A percentile compares a stretch with the other conserved stretches of the same genome.
phyloP scores from a whole-genome alignment of 768 basidiomycete genomes.

The Mycena vulgaris region DNA sequence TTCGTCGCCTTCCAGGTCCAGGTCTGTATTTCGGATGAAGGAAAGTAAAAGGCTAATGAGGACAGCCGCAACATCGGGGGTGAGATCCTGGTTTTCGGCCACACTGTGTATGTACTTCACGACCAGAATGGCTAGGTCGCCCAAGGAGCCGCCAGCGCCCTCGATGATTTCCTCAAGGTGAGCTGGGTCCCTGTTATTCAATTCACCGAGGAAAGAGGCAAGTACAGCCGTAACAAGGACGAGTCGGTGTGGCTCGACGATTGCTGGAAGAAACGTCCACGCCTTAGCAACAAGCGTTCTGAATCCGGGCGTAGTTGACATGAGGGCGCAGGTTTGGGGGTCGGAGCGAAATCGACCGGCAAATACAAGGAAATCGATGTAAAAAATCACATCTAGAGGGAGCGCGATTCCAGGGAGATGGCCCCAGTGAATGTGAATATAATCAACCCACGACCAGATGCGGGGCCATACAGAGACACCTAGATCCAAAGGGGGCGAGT shows the following conservation, averaged over 20 bases:
- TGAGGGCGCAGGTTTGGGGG: background rate
- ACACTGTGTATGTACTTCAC: background rate
- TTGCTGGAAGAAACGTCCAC: background rate
- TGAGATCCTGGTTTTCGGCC: too few relatives aligned
- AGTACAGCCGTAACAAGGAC: background rate
- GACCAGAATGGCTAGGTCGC: background rate
- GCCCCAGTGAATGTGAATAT: background rate
- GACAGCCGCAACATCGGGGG: background rate
- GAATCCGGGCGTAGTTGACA: slow-evolving; percentile 7
- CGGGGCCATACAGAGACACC: background rate
- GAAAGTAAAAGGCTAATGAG: background rate
- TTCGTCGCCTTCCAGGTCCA: background rate
- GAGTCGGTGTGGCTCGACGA: background rate
- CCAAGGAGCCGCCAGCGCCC: background rate
- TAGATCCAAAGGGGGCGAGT: background rate
- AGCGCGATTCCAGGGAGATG: background rate
- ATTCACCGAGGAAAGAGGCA: background rate
- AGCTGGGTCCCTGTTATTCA: background rate
- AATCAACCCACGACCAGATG: background rate
- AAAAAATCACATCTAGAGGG: background rate
- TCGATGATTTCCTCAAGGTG: background rate
- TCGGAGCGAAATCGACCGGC: background rate
- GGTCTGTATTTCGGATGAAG: background rate
- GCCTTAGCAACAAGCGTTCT: background rate
- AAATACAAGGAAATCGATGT: background rate